Base-by-base conservation (phyloP, 2,329 filamentous ascomycete species). In the Beauveria scarabaeidicola region DNA sequence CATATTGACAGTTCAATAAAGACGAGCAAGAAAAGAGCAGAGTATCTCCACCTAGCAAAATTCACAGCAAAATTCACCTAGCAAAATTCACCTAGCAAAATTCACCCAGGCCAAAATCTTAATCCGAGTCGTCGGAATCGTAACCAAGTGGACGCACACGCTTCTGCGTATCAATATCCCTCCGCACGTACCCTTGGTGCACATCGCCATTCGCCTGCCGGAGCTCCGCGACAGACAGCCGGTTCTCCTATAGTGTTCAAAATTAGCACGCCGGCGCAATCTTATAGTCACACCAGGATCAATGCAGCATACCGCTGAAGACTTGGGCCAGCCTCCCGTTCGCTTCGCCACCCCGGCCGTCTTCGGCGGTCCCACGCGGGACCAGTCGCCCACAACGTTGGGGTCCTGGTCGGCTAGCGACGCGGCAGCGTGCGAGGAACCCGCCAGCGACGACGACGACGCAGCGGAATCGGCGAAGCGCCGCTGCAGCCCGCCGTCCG, bases 341-440 rank as follows among this genome's bases (percentile, higher is more conserved):
- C 43, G n/a, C 5, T 8, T 6, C 13, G 19, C 21, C 21, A 27
- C 4, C 3, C 13, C 25, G 1, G 27, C 29, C 25, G 57, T 6
- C 23, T n/a, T 19, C 15, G 40, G 15, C 8, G 5, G 13, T 15
- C n/a, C 5, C 44, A 21, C 8, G 15, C 10, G 17, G 19, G 17
- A 19, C 58, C 58, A 59, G 43, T 54, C 32, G 4, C 58, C 58
- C 6, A 59, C 29, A 1, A 59, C 43, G 23, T 59, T 59, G 15
- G 58, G 51, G 11, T 59, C 58, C 6, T 50, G 7, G 38, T 36
- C 25, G 9, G n/a, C 32, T 8, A 41, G 15, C 17, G 25, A 56
- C 15, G 36, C 8, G 5, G 55, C 5, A 41, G 40, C 40, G 17
- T 19, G 7, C 23, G 46, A 48, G 2, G 17, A n/a, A 17, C 6